These are phyloP conservation scores for Lasiodiplodia hormozganensis DNA, from an alignment of 2,329 filamentous ascomycete genomes.

Conservation along the genomic window DNA sequence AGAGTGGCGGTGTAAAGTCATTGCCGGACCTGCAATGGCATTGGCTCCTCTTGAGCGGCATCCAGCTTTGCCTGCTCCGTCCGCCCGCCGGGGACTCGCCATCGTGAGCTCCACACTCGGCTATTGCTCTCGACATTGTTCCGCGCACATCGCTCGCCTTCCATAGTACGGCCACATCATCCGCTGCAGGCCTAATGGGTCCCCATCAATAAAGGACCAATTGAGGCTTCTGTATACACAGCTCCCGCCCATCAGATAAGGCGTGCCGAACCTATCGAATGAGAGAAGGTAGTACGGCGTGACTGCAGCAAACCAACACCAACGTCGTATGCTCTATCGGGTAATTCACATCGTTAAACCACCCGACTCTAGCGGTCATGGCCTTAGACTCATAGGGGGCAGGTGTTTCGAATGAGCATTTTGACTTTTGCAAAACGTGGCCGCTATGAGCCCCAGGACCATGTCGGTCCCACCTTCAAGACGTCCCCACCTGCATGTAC, in stretches of 20 bases:
- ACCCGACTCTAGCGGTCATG: neutral
- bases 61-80: neutral
- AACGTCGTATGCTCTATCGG: neutral
- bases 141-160: neutral
- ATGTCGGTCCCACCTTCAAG: neutral
- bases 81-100: slow-evolving; percentile 4
- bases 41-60: neutral
- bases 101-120: neutral
- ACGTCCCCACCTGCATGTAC: neutral
- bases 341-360: neutral
- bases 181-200: neutral
- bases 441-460: neutral
- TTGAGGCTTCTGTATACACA: neutral
- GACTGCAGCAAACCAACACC: neutral
- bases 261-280: neutral
- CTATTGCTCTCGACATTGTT: neutral
- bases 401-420: neutral
- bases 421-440: neutral
- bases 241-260: neutral
- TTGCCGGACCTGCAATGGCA: neutral
- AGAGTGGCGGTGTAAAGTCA: slow-evolving; percentile 1
- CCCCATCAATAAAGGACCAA: neutral
- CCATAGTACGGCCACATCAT: neutral
- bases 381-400: neutral
- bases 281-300: neutral